Conservation (phyloP, 148 eudicot genomes). For the Amaranthus palmeri region DNA sequence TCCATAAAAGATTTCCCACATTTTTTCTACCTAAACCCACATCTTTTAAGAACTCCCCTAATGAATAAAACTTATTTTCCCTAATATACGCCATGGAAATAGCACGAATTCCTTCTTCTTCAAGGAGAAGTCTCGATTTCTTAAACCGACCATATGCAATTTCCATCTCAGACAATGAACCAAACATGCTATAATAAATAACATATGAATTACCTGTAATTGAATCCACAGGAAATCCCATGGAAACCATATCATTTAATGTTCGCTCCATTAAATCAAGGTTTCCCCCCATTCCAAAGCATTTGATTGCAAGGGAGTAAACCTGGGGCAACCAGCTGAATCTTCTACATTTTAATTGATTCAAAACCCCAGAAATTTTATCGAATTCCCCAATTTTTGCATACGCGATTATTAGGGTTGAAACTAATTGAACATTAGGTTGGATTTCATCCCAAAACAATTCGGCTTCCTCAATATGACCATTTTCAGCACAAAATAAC, state of each 20-base stretch:
- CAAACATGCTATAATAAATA: constrained; percentile 52
- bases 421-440: constrained; percentile 40
- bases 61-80: constrained; percentile 48
- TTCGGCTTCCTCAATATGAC: constrained; percentile 39
- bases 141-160: constrained; percentile 60
- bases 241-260: constrained; percentile 59
- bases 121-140: constrained; percentile 61
- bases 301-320: constrained; percentile 43
- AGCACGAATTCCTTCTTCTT: constrained; percentile 60
- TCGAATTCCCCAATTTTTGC: constrained; percentile 38
- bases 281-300: constrained; percentile 65
- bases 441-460: constrained; percentile 52
- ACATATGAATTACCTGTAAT: constrained; percentile 63
- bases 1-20: constrained; percentile 87
- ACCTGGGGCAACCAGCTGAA: constrained; percentile 40
- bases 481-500: constrained; percentile 50
- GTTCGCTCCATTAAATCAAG: constrained; percentile 63
- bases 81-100: constrained; percentile 54
- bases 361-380: constrained; percentile 43
- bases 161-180: constrained; percentile 59
- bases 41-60: constrained; percentile 68
- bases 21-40: constrained; percentile 80
- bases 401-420: constrained; percentile 43
- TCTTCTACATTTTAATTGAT: constrained; percentile 38
- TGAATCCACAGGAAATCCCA: constrained; percentile 61